These are phyloP conservation scores for Jacaranda mimosifolia DNA, from an alignment of 257 asterid genomes.

Conservation along the genomic window DNA sequence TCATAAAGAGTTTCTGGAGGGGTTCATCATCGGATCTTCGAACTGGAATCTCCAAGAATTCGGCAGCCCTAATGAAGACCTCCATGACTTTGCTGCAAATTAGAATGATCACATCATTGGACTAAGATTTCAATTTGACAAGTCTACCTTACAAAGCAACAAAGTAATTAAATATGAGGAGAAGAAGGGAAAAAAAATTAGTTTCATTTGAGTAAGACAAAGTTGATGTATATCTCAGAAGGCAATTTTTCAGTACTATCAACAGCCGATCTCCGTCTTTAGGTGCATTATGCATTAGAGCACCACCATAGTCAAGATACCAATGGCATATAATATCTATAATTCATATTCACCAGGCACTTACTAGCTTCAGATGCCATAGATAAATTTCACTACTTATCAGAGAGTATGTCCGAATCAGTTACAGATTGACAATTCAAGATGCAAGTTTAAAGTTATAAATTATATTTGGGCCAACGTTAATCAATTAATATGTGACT, in stretches of 20 bases:
- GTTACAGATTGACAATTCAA: conserved; percentile 12
- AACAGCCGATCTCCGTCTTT: neutral
- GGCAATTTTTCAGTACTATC: conserved; percentile 14
- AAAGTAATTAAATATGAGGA: conserved; percentile 13
- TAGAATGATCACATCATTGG: conserved; percentile 34
- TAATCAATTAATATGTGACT: conserved; percentile 19
- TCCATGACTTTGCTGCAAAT: conserved; percentile 89
- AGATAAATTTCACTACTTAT: conserved; percentile 1
- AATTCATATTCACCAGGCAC: neutral
- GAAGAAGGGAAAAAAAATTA: neutral
- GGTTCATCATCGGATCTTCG: conserved; percentile 90
- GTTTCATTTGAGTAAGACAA: conserved; percentile 10
- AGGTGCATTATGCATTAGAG: too few relatives aligned
- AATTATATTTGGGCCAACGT: neutral
- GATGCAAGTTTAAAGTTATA: conserved; percentile 10
- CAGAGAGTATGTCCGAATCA: neutral
- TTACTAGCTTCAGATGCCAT: neutral
- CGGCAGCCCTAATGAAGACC: conserved; percentile 84
- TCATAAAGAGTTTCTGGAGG: conserved; percentile 77
- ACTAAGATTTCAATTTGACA: conserved; percentile 27
- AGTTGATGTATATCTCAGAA: conserved; percentile 18
- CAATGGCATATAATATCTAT: neutral
- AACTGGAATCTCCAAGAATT: conserved; percentile 80
- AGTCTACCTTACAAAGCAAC: conserved; percentile 1
- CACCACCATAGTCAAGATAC: neutral